Base-by-base conservation (phyloP, 495 filamentous ascomycete species). In the Lophium mytilinum region DNA sequence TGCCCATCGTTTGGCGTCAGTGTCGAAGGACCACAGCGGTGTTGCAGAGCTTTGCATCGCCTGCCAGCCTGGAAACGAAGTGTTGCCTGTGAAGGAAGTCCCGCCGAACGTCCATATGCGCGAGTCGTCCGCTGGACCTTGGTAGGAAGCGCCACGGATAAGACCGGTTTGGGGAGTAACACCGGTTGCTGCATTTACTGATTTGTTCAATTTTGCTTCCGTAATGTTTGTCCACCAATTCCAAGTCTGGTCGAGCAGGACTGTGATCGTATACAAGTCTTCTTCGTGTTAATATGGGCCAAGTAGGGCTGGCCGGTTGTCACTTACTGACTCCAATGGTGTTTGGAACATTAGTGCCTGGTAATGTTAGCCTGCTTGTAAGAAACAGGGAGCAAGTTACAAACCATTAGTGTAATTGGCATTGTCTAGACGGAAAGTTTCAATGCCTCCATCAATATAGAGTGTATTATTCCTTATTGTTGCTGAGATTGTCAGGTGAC, bases 181-280 rank as follows among this genome's bases (percentile, higher is more conserved):
- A 6, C 61, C 61, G 5, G 55, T 50, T 5, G 17, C 41, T 4
- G 61, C 56, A 46, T 56, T 63, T 8, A 4, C 37, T 18, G 49
- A 30, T 43, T 71, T 76, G 24, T 64, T 60, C 8, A 33, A 70
- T 6, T 15, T 58, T 53, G 4, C 9, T 67, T 36, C 71, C 66
- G 6, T 48, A 7, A 48, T 70, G 50, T 73, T 75, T 11, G 42
- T 65, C 41, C 74, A 71, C 73, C 72, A 76, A 52, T 77, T 65
- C 73, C 73, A 76, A 8, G 72, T 73, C 3, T 55, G 47, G 37
- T 53, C 67, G 59, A 76, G 56, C 24, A 72, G 67, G 14, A 76
- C 62, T 6, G 55, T 53, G n/a, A 77, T 66, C 3, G 76, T 39
- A 41, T 71, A 66, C 4, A 66, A 63, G 51, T 76, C 75, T 76